Base-by-base conservation (phyloP, 352 stramenopile genomes). In the Phytophthora pisi region DNA sequence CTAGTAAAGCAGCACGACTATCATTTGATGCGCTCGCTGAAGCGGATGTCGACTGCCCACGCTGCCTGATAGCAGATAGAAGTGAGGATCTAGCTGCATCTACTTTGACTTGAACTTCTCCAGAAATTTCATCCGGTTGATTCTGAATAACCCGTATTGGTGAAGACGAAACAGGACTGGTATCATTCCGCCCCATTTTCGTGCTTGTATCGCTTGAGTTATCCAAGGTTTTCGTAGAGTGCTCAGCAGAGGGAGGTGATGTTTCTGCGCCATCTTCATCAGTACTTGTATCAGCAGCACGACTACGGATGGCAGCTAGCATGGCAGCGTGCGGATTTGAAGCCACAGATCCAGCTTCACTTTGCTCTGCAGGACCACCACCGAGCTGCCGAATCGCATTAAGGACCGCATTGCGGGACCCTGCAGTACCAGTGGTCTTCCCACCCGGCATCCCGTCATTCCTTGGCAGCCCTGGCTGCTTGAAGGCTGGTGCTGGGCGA, bases 301-400 rank as follows among this genome's bases (percentile, higher is more conserved):
- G 59, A 63, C 30, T 53, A 40, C 69, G 59, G 34, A 76, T 70
- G 4, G 64, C 59, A 45, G 69, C 50, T 10, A 77, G 10, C 47
- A 68, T 52, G 52, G 40, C 50, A 42, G 38, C 36, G 8, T 64
- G 69, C 1, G 43, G 56, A 50, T 61, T 74, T 6, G 1, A 46
- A 10, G 26, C 7, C 8, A 31, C 18, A 23, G 31, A 3, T 42
- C 31, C 10, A 26, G 45, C 57, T 30, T 26, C n/a, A 20, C 9
- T 20, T 51, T 62, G 24, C 1, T 9, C 42, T 45, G 15, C 42
- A 47, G 42, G 16, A 20, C 2, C n/a, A 13, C 15, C 42, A 8
- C 52, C 61, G 11, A 64, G 62, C 49, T 78, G 53, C n/a, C 54
- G 63, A 64, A 85, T 81, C 16, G 65, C 72, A 18, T 57, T 53